Conservation (phyloP, 2,329 filamentous ascomycete species). For the Chaetomium sp. region DNA sequence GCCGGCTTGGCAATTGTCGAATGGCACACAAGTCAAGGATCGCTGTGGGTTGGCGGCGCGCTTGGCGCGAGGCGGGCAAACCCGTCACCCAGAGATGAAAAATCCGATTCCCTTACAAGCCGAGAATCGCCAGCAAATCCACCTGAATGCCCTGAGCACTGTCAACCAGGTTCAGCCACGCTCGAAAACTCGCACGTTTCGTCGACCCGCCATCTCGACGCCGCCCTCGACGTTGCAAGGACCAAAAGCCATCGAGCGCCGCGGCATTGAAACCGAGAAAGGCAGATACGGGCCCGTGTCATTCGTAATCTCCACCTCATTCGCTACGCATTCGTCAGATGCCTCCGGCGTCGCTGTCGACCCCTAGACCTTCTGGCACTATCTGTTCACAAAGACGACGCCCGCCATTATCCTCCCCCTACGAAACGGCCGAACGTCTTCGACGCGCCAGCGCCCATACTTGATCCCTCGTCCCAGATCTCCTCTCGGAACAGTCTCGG, state of each 20-base stretch:
- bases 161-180: conserved; percentile 7
- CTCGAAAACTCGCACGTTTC: neutral
- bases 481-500: conserved; percentile 10
- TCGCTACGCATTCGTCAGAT: conserved; percentile 11
- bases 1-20: conserved; percentile 4
- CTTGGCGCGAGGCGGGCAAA: conserved; percentile 5
- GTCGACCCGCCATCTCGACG: neutral
- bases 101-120: conserved; percentile 6
- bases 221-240: neutral
- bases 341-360: conserved; percentile 1
- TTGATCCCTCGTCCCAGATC: conserved; percentile 5
- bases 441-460: neutral
- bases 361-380: neutral
- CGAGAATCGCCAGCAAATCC: neutral
- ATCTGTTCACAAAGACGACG: conserved; percentile 10
- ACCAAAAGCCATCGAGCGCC: neutral
- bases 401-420: neutral
- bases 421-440: neutral
- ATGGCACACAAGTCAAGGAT: conserved; percentile 2
- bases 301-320: neutral
- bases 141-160: neutral
- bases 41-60: neutral
- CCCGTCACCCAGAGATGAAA: conserved; percentile 13
- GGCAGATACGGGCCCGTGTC: neutral
- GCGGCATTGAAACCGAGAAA: neutral